phyloP scores from a whole-genome alignment of 164 flowering plant genomes.

The Piper longum region DNA sequence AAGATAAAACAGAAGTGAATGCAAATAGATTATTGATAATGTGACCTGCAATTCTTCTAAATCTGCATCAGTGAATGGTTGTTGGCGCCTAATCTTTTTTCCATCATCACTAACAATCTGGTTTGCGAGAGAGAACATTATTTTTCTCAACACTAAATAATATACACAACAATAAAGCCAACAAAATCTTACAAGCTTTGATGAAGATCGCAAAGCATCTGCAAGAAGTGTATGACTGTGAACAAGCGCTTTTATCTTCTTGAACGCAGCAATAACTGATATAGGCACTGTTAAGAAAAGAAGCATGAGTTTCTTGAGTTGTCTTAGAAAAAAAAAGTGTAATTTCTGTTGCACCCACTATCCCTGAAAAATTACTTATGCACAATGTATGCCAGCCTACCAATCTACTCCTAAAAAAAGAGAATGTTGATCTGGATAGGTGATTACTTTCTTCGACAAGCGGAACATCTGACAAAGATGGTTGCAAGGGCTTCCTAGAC shows the following conservation, averaged over 20 bases:
- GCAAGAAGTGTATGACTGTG: conserved; percentile 62
- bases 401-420: too few species aligned
- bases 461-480: too few species aligned
- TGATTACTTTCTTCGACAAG: too few species aligned
- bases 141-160: too few species aligned
- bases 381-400: too few species aligned
- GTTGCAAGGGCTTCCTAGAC: too few species aligned
- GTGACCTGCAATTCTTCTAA: conserved; percentile 83
- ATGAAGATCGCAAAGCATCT: conserved; percentile 47
- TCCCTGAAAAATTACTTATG: too few species aligned
- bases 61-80: conserved; percentile 58
- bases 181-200: conserved; percentile 60
- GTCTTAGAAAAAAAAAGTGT: too few species aligned
- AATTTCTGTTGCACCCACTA: too few species aligned
- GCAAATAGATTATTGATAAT: background rate
- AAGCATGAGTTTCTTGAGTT: too few species aligned
- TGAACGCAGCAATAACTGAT: conserved; percentile 80
- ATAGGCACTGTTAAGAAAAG: conserved; percentile 48
- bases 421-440: too few species aligned
- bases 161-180: background rate
- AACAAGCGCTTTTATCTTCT: conserved; percentile 72
- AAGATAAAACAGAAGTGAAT: background rate
- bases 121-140: background rate
- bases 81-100: conserved; percentile 61
- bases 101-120: conserved; percentile 93